Evolutionary conservation across 371 early-diverging fungal species (phyloP), one percentile per base, ranked within the genome.

Genomic region (Umbelopsis sp.): DNA sequence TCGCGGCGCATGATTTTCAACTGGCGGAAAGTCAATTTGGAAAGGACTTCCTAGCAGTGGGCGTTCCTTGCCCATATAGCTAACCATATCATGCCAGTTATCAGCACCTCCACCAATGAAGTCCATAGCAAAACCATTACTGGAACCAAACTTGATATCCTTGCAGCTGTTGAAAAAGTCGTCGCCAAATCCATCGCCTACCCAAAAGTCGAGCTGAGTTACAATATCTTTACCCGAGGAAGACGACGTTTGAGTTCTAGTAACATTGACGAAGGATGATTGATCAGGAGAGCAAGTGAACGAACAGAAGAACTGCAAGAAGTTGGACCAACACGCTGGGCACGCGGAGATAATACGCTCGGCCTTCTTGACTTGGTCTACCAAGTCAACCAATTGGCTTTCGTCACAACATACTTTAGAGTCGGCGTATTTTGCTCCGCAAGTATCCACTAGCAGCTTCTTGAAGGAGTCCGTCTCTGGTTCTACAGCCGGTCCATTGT

Each of bases 271-370:
- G 77, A 92, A 91, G 0, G 85, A 86, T 0, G 91, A 87, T 70
- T 93, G 92, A 65, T 89, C 70, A 18, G 89, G 89, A 3, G 89
- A 89, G 65, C 92, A 92, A 2, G 91, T 90, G 65, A 92, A 91
- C 0, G 85, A 75, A 52, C 93, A 93, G 77, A 88, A 93, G 70
- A 93, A 91, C 69, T 80, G 77, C 53, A 86, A 69, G 65, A 93
- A 90, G 67, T 93, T 93, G 35, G 81, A 76, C 90, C 89, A 92
- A 72, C 93, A 93, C 5, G 93, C 93, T 18, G 93, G 93, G 70
- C 93, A 93, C 5, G 89, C 82, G 0, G 83, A 75, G 24, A 91
- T 81, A 65, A 93, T 81, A 4, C 78, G 78, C 37, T 86, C 79
- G 9, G 89, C 91, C 48, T 76, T 74, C 66, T 87, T 81, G 38